Percentiles rank a stretch among this genome's conserved stretches.
These are phyloP conservation scores for Butyriboletus appendiculatus DNA, from an alignment of 1,284 basidiomycete species.

Conservation along the genomic window DNA sequence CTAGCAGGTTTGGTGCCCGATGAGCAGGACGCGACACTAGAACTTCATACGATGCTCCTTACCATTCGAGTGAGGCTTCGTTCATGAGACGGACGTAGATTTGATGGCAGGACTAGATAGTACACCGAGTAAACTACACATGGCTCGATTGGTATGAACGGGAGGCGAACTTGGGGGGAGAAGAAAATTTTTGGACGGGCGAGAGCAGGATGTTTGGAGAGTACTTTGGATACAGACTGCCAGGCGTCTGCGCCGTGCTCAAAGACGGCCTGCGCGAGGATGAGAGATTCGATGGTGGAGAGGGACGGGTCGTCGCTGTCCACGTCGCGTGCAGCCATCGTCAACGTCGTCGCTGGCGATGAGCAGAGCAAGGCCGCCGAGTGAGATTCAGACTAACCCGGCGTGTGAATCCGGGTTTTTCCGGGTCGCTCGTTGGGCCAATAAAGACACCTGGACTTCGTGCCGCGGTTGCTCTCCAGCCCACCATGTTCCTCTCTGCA, in stretches of 20 bases:
- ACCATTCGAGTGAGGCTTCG: constrained; percentile 70
- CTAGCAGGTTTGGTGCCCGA: constrained; percentile 27
- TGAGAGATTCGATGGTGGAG: constrained; percentile 61
- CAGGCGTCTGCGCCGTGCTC: constrained; percentile 80
- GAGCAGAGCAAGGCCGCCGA: neutral
- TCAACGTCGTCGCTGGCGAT: constrained; percentile 10
- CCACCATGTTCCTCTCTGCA: constrained; percentile 68
- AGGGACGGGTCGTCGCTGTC: constrained; percentile 30
- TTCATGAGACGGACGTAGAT: constrained; percentile 71
- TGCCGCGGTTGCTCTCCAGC: constrained; percentile 28
- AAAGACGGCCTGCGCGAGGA: constrained; percentile 84
- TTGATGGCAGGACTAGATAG: constrained; percentile 60
- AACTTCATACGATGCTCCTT: constrained; percentile 26
- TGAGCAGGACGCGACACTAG: constrained; percentile 13
- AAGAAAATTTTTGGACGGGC: constrained; percentile 66
- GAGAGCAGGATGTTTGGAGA: constrained; percentile 68
- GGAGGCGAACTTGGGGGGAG: constrained; percentile 55
- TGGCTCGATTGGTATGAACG: constrained; percentile 9
- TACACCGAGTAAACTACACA: constrained; percentile 23
- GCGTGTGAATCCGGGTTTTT: constrained; percentile 20
- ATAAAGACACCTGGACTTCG: constrained; percentile 17
- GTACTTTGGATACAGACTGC: constrained; percentile 64
- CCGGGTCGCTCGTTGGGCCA: constrained; percentile 14
- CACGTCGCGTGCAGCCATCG: constrained; percentile 12
- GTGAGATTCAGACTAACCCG: constrained; percentile 13